Conservation (phyloP, 805 yeast genomes). For the Phaffomyces antillensis region DNA sequence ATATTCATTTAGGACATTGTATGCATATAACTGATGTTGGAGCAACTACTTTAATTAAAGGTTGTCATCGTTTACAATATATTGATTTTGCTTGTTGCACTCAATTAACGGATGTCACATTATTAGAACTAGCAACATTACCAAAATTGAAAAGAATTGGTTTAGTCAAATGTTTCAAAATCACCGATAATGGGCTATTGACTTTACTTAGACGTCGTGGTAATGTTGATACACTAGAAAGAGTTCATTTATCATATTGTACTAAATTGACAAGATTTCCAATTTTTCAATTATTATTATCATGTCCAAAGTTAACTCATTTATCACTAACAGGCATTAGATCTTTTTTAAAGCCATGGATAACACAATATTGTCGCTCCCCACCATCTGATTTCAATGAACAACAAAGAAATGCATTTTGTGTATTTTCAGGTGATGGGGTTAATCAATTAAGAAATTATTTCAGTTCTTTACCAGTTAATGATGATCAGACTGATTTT, state of each 20-base stretch:
- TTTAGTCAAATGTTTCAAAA: conserved; percentile 80
- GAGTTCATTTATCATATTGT: conserved; percentile 92
- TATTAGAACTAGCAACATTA: conserved; percentile 66
- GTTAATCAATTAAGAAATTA: conserved; percentile 69
- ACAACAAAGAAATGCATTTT: conserved; percentile 76
- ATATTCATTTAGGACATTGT: conserved; percentile 93
- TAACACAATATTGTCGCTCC: conserved; percentile 79
- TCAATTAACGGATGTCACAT: conserved; percentile 77
- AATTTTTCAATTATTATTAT: conserved; percentile 61
- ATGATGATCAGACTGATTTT: background rate
- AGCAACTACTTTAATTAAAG: conserved; percentile 62
- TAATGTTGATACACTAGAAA: conserved; percentile 74
- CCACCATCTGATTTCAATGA: conserved; percentile 91
- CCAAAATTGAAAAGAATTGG: conserved; percentile 87
- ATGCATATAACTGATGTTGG: conserved; percentile 84
- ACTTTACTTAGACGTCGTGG: conserved; percentile 63
- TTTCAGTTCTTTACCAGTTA: conserved; percentile 34
- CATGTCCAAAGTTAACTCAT: conserved; percentile 85
- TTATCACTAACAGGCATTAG: conserved; percentile 86
- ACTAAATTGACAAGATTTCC: conserved; percentile 73
- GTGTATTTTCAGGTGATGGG: conserved; percentile 91
- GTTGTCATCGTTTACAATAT: conserved; percentile 81
- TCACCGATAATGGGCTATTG: conserved; percentile 76
- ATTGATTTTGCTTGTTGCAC: conserved; percentile 94
- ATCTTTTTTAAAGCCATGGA: conserved; percentile 81